Conservation (phyloP, 2,329 filamentous ascomycete species). For the Plectosphaerella plurivora region DNA sequence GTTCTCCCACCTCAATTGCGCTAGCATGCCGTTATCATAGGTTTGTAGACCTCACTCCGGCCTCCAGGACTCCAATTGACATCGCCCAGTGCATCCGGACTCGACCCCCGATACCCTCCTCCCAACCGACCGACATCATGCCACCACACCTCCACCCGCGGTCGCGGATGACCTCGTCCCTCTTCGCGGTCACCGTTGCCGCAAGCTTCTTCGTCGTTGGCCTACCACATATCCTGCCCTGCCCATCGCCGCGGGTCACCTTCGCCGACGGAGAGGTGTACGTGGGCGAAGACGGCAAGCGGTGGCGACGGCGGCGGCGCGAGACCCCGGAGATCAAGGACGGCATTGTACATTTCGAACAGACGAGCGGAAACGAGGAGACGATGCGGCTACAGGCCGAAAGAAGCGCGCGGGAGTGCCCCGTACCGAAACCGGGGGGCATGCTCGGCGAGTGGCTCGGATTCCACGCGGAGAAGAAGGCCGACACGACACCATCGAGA, state of each 20-base stretch:
- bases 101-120: not conserved
- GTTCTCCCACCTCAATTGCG: not conserved
- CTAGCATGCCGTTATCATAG: slow-evolving; percentile 12
- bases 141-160: slow-evolving; percentile 88
- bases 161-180: slow-evolving; percentile 86
- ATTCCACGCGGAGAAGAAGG: slow-evolving; percentile 40
- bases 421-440: slow-evolving; percentile 84
- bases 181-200: slow-evolving; percentile 89
- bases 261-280: slow-evolving; percentile 65
- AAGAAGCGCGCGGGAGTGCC: slow-evolving; percentile 68
- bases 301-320: slow-evolving; percentile 34
- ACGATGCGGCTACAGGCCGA: slow-evolving; percentile 22
- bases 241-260: slow-evolving; percentile 72
- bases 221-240: slow-evolving; percentile 85
- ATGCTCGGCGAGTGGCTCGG: slow-evolving; percentile 72
- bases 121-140: slow-evolving; percentile 44
- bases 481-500: not conserved
- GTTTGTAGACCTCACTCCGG: not conserved
- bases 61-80: not conserved
- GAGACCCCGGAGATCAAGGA: slow-evolving; percentile 34
- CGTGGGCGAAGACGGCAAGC: slow-evolving; percentile 40
- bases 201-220: slow-evolving; percentile 90
- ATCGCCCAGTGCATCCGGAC: not conserved
- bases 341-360: slow-evolving; percentile 44
- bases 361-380: slow-evolving; percentile 29